These are phyloP conservation scores for Chalciporus chontae DNA, from an alignment of 768 basidiomycete species.

Conservation along the genomic window DNA sequence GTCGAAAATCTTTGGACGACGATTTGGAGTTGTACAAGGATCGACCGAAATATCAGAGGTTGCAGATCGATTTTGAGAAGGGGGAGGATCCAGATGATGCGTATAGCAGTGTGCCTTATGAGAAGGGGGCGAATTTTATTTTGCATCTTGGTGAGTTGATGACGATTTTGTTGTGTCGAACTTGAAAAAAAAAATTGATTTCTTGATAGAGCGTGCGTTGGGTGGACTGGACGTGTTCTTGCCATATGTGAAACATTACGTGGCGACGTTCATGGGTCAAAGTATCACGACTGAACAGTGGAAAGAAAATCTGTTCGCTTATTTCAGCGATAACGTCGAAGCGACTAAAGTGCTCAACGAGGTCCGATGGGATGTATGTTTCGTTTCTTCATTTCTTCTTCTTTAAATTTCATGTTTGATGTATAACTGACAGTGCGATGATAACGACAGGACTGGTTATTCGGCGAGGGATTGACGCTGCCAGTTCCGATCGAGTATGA, in stretches of 20 bases:
- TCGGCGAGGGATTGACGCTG: conserved; percentile 71
- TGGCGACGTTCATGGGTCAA: conserved; percentile 73
- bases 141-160: conserved; percentile 66
- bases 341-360: conserved; percentile 59
- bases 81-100: conserved; percentile 81
- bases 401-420: too few species aligned
- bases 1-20: conserved; percentile 65
- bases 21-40: conserved; percentile 58
- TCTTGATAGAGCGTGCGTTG: conserved; percentile 9
- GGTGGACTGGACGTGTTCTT: conserved; percentile 59
- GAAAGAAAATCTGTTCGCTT: conserved; percentile 75
- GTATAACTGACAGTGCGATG: neutral
- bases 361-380: conserved; percentile 76
- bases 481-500: conserved; percentile 79
- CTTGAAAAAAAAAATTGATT: neutral
- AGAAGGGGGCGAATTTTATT: conserved; percentile 86
- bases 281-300: conserved; percentile 83
- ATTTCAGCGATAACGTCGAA: conserved; percentile 57
- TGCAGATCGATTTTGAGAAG: conserved; percentile 70
- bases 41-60: conserved; percentile 66
- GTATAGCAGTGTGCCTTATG: conserved; percentile 74
- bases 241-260: conserved; percentile 82
- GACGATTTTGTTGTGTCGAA: neutral
- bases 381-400: neutral
- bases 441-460: conserved; percentile 64